Evolutionary conservation across 164 flowering plant species (phyloP), one percentile per base, ranked within the genome.

Genomic region (Brasenia schreberi): DNA sequence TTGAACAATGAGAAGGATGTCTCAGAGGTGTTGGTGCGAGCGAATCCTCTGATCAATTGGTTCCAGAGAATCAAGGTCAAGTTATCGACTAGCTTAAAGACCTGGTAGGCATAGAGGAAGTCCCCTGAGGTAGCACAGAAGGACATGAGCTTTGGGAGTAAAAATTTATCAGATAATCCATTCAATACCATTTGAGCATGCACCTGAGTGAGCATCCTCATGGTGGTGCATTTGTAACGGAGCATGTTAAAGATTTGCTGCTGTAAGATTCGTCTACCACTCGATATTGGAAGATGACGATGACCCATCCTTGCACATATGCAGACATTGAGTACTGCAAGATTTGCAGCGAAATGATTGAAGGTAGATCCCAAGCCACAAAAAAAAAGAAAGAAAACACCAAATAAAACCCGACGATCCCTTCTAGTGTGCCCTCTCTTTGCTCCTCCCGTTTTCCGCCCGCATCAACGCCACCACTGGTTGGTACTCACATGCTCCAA

Each of bases 31-130:
- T 62, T 63, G 71, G 74, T 70, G 17, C 65, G 59, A 42, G 81
- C 69, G 64, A 77, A 69, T 68, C 81, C 80, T 73, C 87, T 72
- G 69, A 87, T 83, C 42, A 89, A 78, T 67, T 84, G 92, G 72
- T 89, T 89, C 83, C 85, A 89, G 0, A 75, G 42, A 59, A 70
- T 62, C 19, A 81, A 75, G 64, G 82, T 82, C 1, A 85, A 90
- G 60, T 39, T 74, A 10, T 70, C 27, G 43, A 82, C 65, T 0
- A 60, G 68, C 6, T 73, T 63, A 63, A 85, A 84, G 67, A 77
- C 67, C 64, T 66, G 69, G 42, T 43, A 68, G 12, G 85, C 86
- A 43, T 64, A 67, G 4, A 43, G 27, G 70, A 84, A 74, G 65
- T 73, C 27, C 18, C 74, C 78, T 5, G 62, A 60, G 62, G 76